A percentile compares a stretch with the other conserved stretches of the same genome.
These are phyloP conservation scores for Thraustochytrium sp. DNA, from an alignment of 352 stramenopile genomes.

Conservation along the genomic window DNA sequence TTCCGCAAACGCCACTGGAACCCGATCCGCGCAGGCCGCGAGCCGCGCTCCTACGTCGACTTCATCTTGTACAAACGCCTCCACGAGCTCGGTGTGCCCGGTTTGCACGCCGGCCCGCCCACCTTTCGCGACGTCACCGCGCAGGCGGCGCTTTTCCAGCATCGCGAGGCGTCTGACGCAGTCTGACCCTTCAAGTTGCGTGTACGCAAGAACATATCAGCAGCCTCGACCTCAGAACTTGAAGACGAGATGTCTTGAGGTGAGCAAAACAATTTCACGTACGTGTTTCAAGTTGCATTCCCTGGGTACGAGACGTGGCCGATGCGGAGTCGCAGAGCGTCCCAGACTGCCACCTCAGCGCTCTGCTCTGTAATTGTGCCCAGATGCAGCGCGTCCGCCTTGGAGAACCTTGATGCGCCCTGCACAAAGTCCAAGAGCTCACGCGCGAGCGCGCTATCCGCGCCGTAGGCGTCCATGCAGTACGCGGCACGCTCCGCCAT, in stretches of 20 bases:
- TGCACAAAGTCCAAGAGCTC: background rate
- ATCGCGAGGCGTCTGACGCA: too few relatives aligned
- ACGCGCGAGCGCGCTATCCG: background rate
- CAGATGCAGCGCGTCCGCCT: too few relatives aligned
- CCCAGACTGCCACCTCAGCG: background rate
- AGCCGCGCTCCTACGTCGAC: conserved; percentile 26
- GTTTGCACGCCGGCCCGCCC: background rate
- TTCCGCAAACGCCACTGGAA: conserved; percentile 36
- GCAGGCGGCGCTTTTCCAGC: background rate
- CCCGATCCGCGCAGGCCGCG: background rate
- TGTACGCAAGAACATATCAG: too few relatives aligned
- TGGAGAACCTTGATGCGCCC: background rate
- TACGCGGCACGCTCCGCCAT: background rate
- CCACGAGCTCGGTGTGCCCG: background rate
- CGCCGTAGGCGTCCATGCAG: background rate
- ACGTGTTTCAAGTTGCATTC: background rate
- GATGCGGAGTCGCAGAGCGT: background rate
- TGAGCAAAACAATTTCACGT: too few relatives aligned
- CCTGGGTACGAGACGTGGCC: background rate
- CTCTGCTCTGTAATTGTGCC: too few relatives aligned
- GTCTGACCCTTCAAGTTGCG: too few relatives aligned
- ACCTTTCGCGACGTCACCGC: background rate
- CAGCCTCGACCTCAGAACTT: too few relatives aligned
- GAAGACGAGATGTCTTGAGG: too few relatives aligned
- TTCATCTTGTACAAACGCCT: conserved; percentile 23